Evolutionary conservation across 331 rosid species (phyloP).

Genomic region (Quercus tomentella): DNA sequence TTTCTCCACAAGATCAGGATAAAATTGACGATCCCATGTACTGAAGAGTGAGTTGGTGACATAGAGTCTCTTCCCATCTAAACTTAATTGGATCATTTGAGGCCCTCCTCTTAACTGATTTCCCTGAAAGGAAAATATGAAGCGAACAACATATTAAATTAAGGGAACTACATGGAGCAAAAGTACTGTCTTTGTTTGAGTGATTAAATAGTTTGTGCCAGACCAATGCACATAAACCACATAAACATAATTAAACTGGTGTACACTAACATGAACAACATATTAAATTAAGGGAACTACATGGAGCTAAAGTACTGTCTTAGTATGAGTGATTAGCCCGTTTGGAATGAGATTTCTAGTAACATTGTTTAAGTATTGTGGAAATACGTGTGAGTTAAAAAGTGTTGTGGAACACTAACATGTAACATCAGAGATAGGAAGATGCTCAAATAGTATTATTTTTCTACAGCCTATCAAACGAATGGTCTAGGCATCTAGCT

Average conservation of each 20-base stretch:
- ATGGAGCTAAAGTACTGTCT: background rate
- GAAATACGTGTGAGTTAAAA: no score
- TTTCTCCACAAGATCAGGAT: conserved; percentile 63
- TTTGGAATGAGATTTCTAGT: background rate
- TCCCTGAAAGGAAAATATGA: conserved; percentile 39
- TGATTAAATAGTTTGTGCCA: background rate
- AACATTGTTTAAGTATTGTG: no score
- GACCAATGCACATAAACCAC: no score
- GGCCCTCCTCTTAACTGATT: conserved; percentile 79
- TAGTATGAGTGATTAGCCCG: background rate
- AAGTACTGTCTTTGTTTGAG: background rate
- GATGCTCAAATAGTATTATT: background rate
- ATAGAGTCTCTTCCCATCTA: conserved; percentile 86
- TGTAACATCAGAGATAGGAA: background rate
- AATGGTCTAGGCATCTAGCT: background rate
- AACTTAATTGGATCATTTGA: conserved; percentile 87
- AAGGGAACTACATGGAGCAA: background rate
- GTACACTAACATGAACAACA: background rate
- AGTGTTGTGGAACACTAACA: no score
- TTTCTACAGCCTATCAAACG: background rate
- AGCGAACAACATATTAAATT: background rate
- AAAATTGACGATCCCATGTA: conserved; percentile 82
- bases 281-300: background rate
- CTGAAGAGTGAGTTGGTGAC: conserved; percentile 87
- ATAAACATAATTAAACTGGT: no score